These are phyloP conservation scores for Rheum nobile DNA, from an alignment of 148 eudicot species.

Conservation along the genomic window DNA sequence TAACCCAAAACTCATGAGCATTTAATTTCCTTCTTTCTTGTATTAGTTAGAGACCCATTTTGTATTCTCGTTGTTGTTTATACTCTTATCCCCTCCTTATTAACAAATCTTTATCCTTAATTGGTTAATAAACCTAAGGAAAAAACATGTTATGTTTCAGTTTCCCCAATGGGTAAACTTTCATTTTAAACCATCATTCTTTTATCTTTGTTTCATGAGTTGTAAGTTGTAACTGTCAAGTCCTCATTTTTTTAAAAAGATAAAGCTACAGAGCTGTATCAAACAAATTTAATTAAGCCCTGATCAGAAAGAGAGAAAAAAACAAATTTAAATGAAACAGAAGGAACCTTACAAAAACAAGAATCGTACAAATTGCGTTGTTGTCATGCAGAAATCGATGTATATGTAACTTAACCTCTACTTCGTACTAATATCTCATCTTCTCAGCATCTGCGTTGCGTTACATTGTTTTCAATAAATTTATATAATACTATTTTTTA, in stretches of 20 bases:
- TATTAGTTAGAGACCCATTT: too few species aligned
- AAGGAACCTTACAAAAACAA: background rate
- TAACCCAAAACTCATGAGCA: too few species aligned
- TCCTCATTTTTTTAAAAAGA: background rate
- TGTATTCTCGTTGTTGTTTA: too few species aligned
- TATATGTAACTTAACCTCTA: constrained; percentile 1
- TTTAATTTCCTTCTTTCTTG: too few species aligned
- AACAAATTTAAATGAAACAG: background rate
- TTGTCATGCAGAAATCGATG: constrained; percentile 8
- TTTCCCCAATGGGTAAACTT: background rate
- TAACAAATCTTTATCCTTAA: too few species aligned
- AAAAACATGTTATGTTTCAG: background rate
- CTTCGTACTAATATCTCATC: constrained; percentile 4
- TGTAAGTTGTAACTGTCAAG: background rate
- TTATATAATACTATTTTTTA: background rate
- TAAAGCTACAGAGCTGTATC: background rate
- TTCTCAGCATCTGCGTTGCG: constrained; percentile 5
- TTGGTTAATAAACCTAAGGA: too few species aligned
- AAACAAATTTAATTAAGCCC: background rate
- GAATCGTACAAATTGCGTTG: background rate
- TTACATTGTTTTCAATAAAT: background rate
- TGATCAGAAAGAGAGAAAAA: background rate
- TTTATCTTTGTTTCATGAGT: background rate
- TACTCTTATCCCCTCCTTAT: too few species aligned
- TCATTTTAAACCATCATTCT: background rate